These are phyloP conservation scores for Aspergillus versicolor DNA, from an alignment of 2,329 filamentous ascomycete genomes.

Conservation along the genomic window DNA sequence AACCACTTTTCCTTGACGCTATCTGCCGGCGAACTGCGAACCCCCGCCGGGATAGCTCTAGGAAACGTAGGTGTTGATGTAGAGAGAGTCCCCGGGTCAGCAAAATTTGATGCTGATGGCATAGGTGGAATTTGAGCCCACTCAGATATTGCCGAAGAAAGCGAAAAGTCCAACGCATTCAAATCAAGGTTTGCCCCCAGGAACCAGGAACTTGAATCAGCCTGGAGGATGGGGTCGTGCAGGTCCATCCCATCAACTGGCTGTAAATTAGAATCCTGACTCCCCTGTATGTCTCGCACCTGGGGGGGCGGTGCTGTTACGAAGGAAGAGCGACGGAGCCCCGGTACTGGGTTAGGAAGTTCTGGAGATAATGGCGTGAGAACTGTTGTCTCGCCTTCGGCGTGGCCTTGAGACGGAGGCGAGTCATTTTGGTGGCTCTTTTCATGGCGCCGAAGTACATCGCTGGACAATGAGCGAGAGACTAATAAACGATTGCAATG, in stretches of 20 bases:
- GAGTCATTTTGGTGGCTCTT: slow-evolving; percentile 10
- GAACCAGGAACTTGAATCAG: slow-evolving; percentile 17
- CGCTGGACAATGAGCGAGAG: no score
- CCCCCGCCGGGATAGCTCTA: no score
- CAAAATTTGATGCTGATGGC: no score
- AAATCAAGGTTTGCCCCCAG: slow-evolving; percentile 19
- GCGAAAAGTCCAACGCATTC: slow-evolving; percentile 9
- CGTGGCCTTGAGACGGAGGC: not conserved
- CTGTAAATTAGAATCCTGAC: not conserved
- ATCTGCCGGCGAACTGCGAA: no score
- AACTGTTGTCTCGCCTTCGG: not conserved
- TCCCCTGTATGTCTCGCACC: not conserved
- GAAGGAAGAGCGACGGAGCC: not conserved
- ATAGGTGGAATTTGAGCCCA: no score
- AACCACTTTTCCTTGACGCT: no score
- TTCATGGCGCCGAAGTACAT: slow-evolving; percentile 18
- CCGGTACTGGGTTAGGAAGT: not conserved
- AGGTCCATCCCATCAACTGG: slow-evolving; percentile 2
- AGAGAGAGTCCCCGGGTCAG: no score
- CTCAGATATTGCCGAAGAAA: no score
- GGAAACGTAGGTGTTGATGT: no score
- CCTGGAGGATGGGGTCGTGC: slow-evolving; percentile 1
- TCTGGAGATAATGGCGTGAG: not conserved
- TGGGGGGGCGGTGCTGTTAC: not conserved
- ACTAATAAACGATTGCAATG: not conserved